phyloP scores from a whole-genome alignment of 1,139 yeast species.

The Candida labiduridarum region DNA sequence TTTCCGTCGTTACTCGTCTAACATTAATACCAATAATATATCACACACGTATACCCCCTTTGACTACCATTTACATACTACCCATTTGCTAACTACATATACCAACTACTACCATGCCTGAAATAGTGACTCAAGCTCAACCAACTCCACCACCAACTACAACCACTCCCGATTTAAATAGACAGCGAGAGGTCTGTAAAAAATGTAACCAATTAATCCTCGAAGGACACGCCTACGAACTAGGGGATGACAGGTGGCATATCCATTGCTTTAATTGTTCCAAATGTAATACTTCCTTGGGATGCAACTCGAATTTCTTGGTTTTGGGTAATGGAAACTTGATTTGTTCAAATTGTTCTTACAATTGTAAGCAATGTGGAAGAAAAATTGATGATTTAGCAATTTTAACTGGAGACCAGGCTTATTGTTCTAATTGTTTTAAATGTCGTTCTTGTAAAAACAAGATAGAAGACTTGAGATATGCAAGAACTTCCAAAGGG shows the following conservation, averaged over 20 bases:
- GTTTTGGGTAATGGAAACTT: slow-evolving; percentile 92
- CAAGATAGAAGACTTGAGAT: slow-evolving; percentile 84
- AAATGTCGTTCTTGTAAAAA: slow-evolving; percentile 88
- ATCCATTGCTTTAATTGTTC: slow-evolving; percentile 90
- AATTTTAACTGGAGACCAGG: slow-evolving; percentile 93
- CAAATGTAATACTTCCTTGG: slow-evolving; percentile 74
- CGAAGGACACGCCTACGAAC: slow-evolving; percentile 80
- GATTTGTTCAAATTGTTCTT: slow-evolving; percentile 89
- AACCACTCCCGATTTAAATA: slow-evolving; percentile 3
- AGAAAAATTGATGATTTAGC: slow-evolving; percentile 94
- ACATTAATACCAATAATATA: too few relatives aligned
- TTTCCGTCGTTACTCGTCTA: too few relatives aligned
- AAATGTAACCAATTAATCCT: slow-evolving; percentile 51
- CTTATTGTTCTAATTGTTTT: slow-evolving; percentile 91
- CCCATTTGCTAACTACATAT: background rate
- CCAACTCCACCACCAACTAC: background rate
- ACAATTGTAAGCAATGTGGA: slow-evolving; percentile 83
- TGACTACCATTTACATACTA: background rate
- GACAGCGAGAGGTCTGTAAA: slow-evolving; percentile 37
- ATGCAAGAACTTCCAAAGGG: slow-evolving; percentile 94
- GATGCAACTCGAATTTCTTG: slow-evolving; percentile 85
- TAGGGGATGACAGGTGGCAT: slow-evolving; percentile 96
- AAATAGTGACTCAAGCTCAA: slow-evolving; percentile 2
- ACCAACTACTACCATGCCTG: slow-evolving; percentile 4
- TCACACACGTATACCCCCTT: background rate